Evolutionary conservation across 371 early-diverging fungal species (phyloP).

Genomic region (Blyttiomyces sp.): DNA sequence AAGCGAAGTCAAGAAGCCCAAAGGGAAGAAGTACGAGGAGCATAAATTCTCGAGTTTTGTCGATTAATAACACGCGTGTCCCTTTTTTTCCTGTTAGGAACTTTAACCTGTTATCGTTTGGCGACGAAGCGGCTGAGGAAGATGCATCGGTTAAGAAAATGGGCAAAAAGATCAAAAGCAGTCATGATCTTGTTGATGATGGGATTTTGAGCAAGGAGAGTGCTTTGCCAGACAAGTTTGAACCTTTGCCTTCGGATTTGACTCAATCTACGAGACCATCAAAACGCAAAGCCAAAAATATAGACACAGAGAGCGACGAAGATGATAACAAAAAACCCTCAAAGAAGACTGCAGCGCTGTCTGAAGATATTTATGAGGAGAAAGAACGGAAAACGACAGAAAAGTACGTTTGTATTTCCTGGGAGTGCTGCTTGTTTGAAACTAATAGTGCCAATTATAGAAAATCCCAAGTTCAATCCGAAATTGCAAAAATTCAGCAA

Average conservation of each 20-base stretch:
- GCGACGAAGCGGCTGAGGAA: conserved; percentile 67
- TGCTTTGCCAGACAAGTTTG: conserved; percentile 6
- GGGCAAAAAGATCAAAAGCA: conserved; percentile 61
- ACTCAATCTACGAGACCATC: conserved; percentile 1
- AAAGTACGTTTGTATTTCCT: too few relatives aligned
- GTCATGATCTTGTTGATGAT: conserved; percentile 69
- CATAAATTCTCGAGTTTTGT: background rate
- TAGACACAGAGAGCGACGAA: background rate
- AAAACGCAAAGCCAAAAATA: conserved; percentile 5
- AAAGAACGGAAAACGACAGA: too few relatives aligned
- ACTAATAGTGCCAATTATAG: background rate
- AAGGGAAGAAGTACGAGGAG: conserved; percentile 54
- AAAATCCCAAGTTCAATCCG: conserved; percentile 9
- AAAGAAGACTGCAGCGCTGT: too few relatives aligned
- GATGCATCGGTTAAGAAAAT: conserved; percentile 32
- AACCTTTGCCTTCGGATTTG: background rate
- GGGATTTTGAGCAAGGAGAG: conserved; percentile 52
- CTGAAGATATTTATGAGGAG: too few relatives aligned
- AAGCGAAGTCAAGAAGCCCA: conserved; percentile 53
- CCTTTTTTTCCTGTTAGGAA: conserved; percentile 44
- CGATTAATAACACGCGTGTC: background rate
- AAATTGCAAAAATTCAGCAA: conserved; percentile 20
- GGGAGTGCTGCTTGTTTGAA: too few relatives aligned
- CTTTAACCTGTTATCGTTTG: conserved; percentile 83
- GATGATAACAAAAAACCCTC: background rate